Evolutionary conservation across 2,329 filamentous ascomycete genomes (phyloP), one percentile per base, ranked within the genome.

Genomic region (Tolypocladium ovalisporum): DNA sequence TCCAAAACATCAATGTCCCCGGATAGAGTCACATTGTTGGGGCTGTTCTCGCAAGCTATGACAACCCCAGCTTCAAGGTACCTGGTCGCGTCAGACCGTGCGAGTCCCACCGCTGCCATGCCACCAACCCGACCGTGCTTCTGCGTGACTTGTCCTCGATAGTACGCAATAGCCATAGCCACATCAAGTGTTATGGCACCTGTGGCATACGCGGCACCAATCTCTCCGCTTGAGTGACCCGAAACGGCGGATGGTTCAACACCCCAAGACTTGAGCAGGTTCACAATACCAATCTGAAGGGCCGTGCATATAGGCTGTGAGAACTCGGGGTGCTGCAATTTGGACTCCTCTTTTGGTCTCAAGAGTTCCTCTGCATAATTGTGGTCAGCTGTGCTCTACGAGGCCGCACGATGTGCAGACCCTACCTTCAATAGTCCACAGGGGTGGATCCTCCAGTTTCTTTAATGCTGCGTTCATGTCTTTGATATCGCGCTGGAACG

Each of bases 221-320:
- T 74, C 56, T 75, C 73, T 2, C 74, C 73, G 6, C 64, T 69
- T 1, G 72, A 74, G 52, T 76, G 73, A 0, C 74, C 73, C 1
- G 71, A 60, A 5, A 75, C 70, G 1, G 66, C 67, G 1, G 60
- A 22, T 0, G 72, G 70, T 0, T 54, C 52, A 8, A 76, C 60
- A 0, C 59, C 63, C 60, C 66, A 69, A 1, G 60, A 66, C 1
- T 65, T 58, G 4, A 75, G 63, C 0, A 75, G 61, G 8, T 76
- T 64, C 2, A 71, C 72, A 2, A 79, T 61, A 0, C 68, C 79
- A 2, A 84, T 69, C 61, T 84, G 81, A 1, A 84, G 47, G 0
- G 80, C 79, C 0, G 80, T 82, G 55, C 76, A 82, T 1, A 81
- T 63, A 0, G 81, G 77, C 60, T 83, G 80, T 0, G 76, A 73